Conservation (phyloP, 768 basidiomycete genomes). For the Tremella yokohamensis region DNA sequence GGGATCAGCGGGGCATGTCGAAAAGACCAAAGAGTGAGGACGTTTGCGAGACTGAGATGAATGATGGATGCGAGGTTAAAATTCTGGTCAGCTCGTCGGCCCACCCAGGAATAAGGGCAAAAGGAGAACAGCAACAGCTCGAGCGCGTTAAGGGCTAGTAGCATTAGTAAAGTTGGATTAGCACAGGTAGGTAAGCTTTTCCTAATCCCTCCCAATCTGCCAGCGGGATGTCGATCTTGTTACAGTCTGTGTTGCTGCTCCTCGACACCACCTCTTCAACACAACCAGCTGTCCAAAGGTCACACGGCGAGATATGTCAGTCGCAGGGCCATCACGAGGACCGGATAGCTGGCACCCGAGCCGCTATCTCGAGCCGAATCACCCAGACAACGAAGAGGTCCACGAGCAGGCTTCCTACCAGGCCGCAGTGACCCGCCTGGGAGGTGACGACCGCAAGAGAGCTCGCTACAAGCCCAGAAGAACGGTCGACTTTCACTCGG, state of each 20-base stretch:
- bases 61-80: no score
- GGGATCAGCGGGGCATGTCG: no score
- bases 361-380: constrained; percentile 63
- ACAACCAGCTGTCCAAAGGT: neutral
- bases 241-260: constrained; percentile 61
- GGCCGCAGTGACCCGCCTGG: constrained; percentile 64
- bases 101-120: no score
- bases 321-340: constrained; percentile 34
- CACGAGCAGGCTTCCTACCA: constrained; percentile 72
- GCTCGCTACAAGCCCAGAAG: constrained; percentile 89
- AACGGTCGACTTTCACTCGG: constrained; percentile 93
- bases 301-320: neutral
- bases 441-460: constrained; percentile 49
- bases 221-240: constrained; percentile 67
- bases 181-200: no score
- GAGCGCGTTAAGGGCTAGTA: constrained; percentile 56
- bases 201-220: constrained; percentile 22
- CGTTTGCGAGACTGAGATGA: no score
- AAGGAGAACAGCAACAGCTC: no score
- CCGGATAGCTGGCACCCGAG: constrained; percentile 65
- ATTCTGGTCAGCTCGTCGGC: no score
- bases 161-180: no score
- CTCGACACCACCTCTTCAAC: no score
- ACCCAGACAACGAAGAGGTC: constrained; percentile 73
- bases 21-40: no score